phyloP scores from a whole-genome alignment of 148 eudicot species.

The Simmondsia chinensis region DNA sequence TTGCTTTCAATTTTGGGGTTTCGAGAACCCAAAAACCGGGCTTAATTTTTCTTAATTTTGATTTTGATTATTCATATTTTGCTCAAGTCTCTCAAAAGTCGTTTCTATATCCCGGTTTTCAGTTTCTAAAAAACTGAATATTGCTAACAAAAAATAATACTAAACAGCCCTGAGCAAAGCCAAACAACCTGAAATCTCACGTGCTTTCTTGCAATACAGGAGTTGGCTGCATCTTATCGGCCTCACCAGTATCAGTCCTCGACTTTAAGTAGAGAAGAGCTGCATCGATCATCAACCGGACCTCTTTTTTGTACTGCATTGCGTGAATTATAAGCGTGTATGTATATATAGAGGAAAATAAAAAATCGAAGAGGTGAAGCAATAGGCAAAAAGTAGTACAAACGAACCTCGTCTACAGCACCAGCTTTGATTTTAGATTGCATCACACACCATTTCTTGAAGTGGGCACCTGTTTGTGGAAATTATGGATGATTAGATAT shows the following conservation, averaged over 20 bases:
- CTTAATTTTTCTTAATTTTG: too few species aligned
- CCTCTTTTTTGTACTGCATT: conserved; percentile 81
- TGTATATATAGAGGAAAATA: not conserved
- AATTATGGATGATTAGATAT: too few species aligned
- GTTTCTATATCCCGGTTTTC: too few species aligned
- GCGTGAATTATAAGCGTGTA: not conserved
- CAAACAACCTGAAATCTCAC: too few species aligned
- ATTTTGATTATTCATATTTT: too few species aligned
- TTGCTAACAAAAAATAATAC: too few species aligned
- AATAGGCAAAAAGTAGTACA: not conserved
- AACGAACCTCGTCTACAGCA: conserved; percentile 68
- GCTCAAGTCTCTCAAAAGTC: too few species aligned
- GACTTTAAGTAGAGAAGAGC: conserved; percentile 46
- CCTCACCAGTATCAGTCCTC: conserved; percentile 18
- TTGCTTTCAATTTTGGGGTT: too few species aligned
- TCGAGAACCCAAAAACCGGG: too few species aligned
- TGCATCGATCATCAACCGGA: conserved; percentile 46
- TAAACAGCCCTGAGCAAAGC: too few species aligned
- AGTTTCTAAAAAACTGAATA: too few species aligned
- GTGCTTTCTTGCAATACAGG: conserved; percentile 10
- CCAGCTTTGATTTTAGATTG: conserved; percentile 81
- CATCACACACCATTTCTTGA: conserved; percentile 98
- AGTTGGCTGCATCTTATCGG: conserved; percentile 6
- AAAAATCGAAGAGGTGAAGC: not conserved
- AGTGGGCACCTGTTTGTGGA: conserved; percentile 89